A percentile compares a stretch with the other conserved stretches of the same genome.
phyloP scores from a whole-genome alignment of 805 yeast species.

The Candida broadrunensis region DNA sequence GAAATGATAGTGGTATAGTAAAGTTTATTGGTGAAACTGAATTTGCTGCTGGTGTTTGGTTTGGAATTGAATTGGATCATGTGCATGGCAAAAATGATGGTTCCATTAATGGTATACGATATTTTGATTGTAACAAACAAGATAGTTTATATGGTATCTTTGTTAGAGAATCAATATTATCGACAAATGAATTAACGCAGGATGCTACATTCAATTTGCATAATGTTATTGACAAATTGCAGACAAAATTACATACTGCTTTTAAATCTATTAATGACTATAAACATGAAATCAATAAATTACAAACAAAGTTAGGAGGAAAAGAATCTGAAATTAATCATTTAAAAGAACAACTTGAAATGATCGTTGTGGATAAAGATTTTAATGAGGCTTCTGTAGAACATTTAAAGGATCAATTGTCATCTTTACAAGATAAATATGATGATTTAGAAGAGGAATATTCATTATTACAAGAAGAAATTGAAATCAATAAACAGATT shows the following conservation, averaged over 20 bases:
- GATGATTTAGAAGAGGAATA: constrained; percentile 26
- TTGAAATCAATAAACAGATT: constrained; percentile 34
- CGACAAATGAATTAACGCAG: neutral
- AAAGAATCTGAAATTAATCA: constrained; percentile 2
- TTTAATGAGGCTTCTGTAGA: constrained; percentile 33
- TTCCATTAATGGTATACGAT: constrained; percentile 38
- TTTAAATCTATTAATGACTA: constrained; percentile 21
- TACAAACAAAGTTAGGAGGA: constrained; percentile 11
- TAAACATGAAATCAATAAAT: constrained; percentile 12
- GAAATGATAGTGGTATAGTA: constrained; percentile 43
- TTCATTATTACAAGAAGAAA: constrained; percentile 31
- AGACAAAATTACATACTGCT: constrained; percentile 39
- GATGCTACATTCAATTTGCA: constrained; percentile 1
- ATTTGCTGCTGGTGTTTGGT: constrained; percentile 59
- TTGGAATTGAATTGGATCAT: constrained; percentile 44
- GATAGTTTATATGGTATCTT: constrained; percentile 44
- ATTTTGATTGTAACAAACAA: constrained; percentile 35
- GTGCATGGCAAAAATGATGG: constrained; percentile 51
- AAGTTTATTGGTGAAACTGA: constrained; percentile 51
- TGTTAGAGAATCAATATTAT: constrained; percentile 38
- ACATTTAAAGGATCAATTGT: constrained; percentile 21
- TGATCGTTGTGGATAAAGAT: constrained; percentile 43
- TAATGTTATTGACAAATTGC: constrained; percentile 36
- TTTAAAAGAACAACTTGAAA: constrained; percentile 25
- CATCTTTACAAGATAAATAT: constrained; percentile 24